Percentiles rank a stretch among this genome's conserved stretches.
Evolutionary conservation across 139 green algal genomes (phyloP).

Genomic region (Chlamydomonas urium): DNA sequence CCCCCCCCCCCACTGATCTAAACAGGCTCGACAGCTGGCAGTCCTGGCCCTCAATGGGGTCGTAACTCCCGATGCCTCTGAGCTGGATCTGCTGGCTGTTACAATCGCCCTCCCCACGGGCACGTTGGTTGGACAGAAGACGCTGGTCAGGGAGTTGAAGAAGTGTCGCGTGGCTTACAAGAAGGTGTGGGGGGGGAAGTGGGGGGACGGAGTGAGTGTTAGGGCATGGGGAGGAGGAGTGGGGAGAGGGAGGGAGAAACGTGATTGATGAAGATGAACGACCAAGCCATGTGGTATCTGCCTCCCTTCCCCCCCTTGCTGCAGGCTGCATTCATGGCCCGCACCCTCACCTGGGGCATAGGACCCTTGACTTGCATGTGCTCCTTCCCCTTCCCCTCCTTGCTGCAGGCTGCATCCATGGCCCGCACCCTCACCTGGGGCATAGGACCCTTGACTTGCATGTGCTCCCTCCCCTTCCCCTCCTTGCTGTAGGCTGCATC

Average conservation of each 20-base stretch:
- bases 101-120: background rate
- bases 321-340: too few species aligned
- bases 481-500: background rate
- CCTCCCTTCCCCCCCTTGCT: too few species aligned
- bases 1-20: background rate
- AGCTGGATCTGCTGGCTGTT: background rate
- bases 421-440: too few species aligned
- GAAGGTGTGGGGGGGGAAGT: background rate
- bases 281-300: too few species aligned
- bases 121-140: background rate
- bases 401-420: too few species aligned
- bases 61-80: background rate
- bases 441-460: too few species aligned
- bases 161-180: constrained; percentile 7
- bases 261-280: background rate
- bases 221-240: background rate
- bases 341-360: too few species aligned
- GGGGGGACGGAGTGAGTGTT: background rate
- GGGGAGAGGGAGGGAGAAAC: background rate
- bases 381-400: too few species aligned
- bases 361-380: too few species aligned
- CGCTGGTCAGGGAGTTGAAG: background rate
- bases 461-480: too few species aligned
- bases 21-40: background rate
- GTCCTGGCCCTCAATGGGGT: background rate